Conservation (phyloP, 169 alveolate genomes). For the Babesia bigemina region DNA sequence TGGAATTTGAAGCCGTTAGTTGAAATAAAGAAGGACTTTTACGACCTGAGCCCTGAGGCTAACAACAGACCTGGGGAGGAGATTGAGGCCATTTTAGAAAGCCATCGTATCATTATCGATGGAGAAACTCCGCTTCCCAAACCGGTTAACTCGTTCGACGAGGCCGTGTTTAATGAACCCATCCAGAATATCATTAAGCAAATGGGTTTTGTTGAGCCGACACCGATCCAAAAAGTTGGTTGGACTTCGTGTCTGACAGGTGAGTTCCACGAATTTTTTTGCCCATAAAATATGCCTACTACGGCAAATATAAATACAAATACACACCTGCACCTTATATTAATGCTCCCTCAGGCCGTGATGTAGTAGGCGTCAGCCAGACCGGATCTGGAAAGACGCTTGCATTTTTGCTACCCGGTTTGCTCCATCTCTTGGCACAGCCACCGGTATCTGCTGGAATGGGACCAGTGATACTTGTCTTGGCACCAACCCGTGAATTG, state of each 20-base stretch:
- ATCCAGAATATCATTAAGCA: constrained; percentile 66
- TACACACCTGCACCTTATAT: too few relatives aligned
- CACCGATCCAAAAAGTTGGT: constrained; percentile 86
- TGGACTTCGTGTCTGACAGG: constrained; percentile 77
- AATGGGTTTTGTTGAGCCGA: constrained; percentile 80
- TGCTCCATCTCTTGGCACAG: constrained; percentile 87
- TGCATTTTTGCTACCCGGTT: constrained; percentile 90
- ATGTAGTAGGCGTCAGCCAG: constrained; percentile 93
- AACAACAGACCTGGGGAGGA: constrained; percentile 73
- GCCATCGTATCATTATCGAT: constrained; percentile 66
- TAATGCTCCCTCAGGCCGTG: constrained; percentile 84
- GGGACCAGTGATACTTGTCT: constrained; percentile 67
- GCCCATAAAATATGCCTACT: not conserved
- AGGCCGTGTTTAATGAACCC: constrained; percentile 73
- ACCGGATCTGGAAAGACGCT: constrained; percentile 96
- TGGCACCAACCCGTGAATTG: constrained; percentile 89
- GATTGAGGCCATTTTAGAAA: constrained; percentile 66
- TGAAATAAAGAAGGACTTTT: constrained; percentile 73
- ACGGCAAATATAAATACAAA: not conserved
- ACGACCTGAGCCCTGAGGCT: constrained; percentile 61
- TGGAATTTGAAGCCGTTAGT: constrained; percentile 72
- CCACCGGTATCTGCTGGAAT: constrained; percentile 56
- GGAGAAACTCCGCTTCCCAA: constrained; percentile 72
- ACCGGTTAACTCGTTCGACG: constrained; percentile 73
- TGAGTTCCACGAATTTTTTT: not conserved